Evolutionary conservation across 441 rosid species (phyloP).

Genomic region (Flueggea neowawraea): DNA sequence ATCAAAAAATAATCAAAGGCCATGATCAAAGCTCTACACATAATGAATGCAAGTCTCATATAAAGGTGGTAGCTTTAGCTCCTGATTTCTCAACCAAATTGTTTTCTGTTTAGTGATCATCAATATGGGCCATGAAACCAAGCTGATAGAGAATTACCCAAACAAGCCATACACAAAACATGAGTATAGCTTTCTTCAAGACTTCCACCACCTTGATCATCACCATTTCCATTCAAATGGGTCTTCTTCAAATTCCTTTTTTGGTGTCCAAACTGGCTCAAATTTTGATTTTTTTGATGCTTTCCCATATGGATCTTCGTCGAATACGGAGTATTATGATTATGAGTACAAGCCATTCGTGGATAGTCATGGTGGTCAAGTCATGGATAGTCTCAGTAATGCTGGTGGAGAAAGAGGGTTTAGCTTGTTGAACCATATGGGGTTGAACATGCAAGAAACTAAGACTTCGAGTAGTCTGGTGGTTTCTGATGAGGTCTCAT

Average conservation of each 20-base stretch:
- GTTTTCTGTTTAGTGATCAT: not conserved
- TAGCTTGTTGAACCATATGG: constrained; percentile 7
- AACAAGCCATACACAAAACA: constrained; percentile 29
- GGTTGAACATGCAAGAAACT: constrained; percentile 27
- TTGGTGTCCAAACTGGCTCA: constrained; percentile 27
- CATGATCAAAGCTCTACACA: constrained; percentile 14
- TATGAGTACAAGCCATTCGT: constrained; percentile 61
- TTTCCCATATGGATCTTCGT: constrained; percentile 28
- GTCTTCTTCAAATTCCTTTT: constrained; percentile 36
- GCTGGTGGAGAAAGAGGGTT: constrained; percentile 3
- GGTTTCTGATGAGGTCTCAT: constrained; percentile 61
- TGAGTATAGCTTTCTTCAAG: constrained; percentile 39
- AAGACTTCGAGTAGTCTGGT: constrained; percentile 33
- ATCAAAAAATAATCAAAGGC: constrained; percentile 24
- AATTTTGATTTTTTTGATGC: constrained; percentile 45
- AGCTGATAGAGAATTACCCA: constrained; percentile 22
- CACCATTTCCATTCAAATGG: constrained; percentile 32
- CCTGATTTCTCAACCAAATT: not conserved
- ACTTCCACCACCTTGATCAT: constrained; percentile 30
- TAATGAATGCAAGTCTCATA: constrained; percentile 17
- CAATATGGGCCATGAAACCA: constrained; percentile 20
- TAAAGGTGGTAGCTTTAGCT: constrained; percentile 12
- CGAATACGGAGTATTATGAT: constrained; percentile 36
- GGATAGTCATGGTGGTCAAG: constrained; percentile 13
- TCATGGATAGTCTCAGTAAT: constrained; percentile 42